phyloP scores from a whole-genome alignment of 805 yeast genomes.

The Lipomyces sp. region DNA sequence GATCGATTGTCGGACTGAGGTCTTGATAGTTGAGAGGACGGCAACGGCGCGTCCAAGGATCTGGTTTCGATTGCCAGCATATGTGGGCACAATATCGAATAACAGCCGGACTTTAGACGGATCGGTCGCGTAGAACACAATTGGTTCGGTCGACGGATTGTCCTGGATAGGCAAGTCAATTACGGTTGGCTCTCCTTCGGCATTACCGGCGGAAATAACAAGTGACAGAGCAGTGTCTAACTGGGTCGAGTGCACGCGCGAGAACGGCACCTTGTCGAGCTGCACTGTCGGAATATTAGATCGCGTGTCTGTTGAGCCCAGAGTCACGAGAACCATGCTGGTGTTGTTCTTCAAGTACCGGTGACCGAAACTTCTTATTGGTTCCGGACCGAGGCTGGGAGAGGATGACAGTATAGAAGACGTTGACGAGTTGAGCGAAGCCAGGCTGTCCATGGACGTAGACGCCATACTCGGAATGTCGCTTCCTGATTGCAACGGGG shows the following conservation, averaged over 20 bases:
- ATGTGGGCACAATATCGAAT: conserved; percentile 91
- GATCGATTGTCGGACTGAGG: conserved; percentile 69
- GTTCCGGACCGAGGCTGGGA: conserved; percentile 47
- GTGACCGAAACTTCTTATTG: conserved; percentile 86
- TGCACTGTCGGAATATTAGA: conserved; percentile 62
- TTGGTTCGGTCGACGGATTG: conserved; percentile 63
- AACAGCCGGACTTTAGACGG: conserved; percentile 57
- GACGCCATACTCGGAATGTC: conserved; percentile 34
- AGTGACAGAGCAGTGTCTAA: conserved; percentile 86
- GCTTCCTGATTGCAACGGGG: conserved; percentile 20
- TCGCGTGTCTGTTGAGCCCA: conserved; percentile 84
- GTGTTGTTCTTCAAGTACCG: conserved; percentile 65
- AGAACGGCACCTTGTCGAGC: conserved; percentile 72
- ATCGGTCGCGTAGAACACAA: conserved; percentile 64
- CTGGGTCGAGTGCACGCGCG: conserved; percentile 79
- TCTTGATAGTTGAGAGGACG: conserved; percentile 61
- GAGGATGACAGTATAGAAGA: conserved; percentile 29
- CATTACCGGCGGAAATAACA: conserved; percentile 56
- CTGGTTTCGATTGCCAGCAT: conserved; percentile 49
- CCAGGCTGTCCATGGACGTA: conserved; percentile 33
- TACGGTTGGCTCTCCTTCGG: conserved; percentile 58
- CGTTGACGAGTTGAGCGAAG: conserved; percentile 26
- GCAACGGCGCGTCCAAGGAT: conserved; percentile 87
- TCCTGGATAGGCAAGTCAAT: conserved; percentile 86
- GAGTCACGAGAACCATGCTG: conserved; percentile 74